A percentile compares a stretch with the other conserved stretches of the same genome.
Evolutionary conservation across 1,139 yeast genomes (phyloP).

Genomic region (Pneumocystis carinii): DNA sequence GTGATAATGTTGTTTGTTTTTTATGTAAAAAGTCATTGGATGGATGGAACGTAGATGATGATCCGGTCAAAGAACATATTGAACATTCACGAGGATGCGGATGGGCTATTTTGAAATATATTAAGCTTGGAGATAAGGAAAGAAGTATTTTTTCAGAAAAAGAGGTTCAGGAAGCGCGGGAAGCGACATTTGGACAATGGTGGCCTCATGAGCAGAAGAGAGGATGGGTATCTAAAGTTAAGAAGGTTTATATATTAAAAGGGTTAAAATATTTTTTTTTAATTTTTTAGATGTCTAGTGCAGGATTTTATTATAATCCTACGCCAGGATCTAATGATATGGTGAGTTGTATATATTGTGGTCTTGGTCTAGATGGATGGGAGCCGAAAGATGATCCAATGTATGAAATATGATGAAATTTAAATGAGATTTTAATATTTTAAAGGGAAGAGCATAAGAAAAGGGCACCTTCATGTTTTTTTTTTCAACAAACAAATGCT

Average conservation of each 20-base stretch:
- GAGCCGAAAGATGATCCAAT: conserved; percentile 49
- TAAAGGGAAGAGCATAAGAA: conserved; percentile 22
- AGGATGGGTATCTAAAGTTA: conserved; percentile 19
- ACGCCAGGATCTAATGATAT: conserved; percentile 42
- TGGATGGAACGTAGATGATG: conserved; percentile 28
- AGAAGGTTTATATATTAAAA: conserved; percentile 28
- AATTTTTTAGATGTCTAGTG: conserved; percentile 33
- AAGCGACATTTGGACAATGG: conserved; percentile 35
- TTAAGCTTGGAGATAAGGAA: conserved; percentile 4
- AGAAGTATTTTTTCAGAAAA: conserved; percentile 27
- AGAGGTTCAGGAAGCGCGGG: conserved; percentile 32
- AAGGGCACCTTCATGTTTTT: conserved; percentile 38
- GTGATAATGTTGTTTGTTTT: conserved; percentile 47
- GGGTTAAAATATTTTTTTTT: conserved; percentile 1
- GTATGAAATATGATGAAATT: no score
- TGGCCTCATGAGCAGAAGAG: conserved; percentile 41
- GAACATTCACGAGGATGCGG: conserved; percentile 35
- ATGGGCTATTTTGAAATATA: conserved; percentile 21
- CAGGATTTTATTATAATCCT: conserved; percentile 64
- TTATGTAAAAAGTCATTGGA: conserved; percentile 35
- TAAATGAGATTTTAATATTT: neutral
- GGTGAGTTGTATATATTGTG: conserved; percentile 62
- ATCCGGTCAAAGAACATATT: conserved; percentile 33
- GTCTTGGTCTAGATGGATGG: conserved; percentile 57
- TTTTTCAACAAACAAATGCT: conserved; percentile 21